Evolutionary conservation across 2,329 filamentous ascomycete genomes (phyloP), one percentile per base, ranked within the genome.

Genomic region (Fusarium sp.): DNA sequence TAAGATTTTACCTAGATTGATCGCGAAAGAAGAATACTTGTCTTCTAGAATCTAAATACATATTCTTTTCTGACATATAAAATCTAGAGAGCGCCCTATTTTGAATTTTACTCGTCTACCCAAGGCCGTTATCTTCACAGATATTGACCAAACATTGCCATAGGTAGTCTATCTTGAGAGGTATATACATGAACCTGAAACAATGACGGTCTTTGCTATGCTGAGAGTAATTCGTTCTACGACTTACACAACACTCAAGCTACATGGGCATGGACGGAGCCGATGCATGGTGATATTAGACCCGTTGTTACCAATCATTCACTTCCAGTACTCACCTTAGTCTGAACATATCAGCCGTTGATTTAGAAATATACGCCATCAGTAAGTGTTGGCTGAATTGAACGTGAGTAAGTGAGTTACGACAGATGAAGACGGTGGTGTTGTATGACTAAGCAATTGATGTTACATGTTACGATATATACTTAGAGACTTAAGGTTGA

Each of bases 311-410:
- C 10, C 18, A n/a, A n/a, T n/a, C 18, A n/a, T 37, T 37, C 3
- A 37, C 18, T n/a, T 37, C 18, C 18, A 37, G 4, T 3, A 37
- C 1, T 37, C 34, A 4, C 34, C 10, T 12, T 12, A 12, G 2
- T 1, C 7, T n/a, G 18, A n/a, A 5, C 10, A n/a, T 37, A 1
- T n/a, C 34, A 37, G 18, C 10, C 18, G 5, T 7, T 3, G 7
- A 37, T 5, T 37, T 37, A 10, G 12, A n/a, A 37, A 37, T n/a
- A n/a, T n/a, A n/a, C 2, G 18, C 18, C 10, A n/a, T n/a, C 18
- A 37, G 13, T n/a, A 8, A 42, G 34, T 27, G 13, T 53, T 12
- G 6, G 28, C 18, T 28, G 41, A 16, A 23, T 11, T 25, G 21
- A 51, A 23, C 32, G 21, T 27, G 8, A 18, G 32, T 18, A 25